Percentiles rank a stretch among this genome's conserved stretches.
phyloP scores from a whole-genome alignment of 345 rosid genomes.

The Dovyalis caffra region DNA sequence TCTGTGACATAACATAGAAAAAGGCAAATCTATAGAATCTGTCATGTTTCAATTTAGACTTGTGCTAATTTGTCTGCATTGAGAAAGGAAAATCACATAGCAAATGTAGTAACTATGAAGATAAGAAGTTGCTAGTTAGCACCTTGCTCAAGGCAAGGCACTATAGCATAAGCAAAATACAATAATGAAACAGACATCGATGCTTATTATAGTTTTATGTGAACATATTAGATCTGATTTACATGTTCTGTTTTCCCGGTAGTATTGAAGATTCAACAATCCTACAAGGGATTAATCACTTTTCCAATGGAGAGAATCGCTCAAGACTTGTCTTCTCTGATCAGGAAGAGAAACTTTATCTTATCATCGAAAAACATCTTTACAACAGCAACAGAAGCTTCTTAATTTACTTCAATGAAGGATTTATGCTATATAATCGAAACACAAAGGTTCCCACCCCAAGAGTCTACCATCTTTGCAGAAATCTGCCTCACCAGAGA shows the following conservation, averaged over 20 bases:
- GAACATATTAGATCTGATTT: neutral
- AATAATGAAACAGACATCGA: neutral
- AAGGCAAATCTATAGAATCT: too few species aligned
- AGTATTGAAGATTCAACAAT: slow-evolving; percentile 11
- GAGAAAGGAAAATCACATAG: too few species aligned
- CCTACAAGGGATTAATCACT: slow-evolving; percentile 42
- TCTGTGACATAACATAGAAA: too few species aligned
- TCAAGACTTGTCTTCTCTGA: slow-evolving; percentile 57
- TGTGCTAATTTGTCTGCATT: too few species aligned
- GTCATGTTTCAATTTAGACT: too few species aligned
- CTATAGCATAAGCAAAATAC: neutral
- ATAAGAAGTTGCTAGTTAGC: neutral
- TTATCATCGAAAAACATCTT: neutral
- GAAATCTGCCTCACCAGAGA: slow-evolving; percentile 49
- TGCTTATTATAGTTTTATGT: neutral
- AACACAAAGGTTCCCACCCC: slow-evolving; percentile 38
- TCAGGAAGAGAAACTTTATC: slow-evolving; percentile 52
- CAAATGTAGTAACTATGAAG: too few species aligned
- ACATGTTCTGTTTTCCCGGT: slow-evolving; percentile 8
- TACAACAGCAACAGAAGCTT: slow-evolving; percentile 47
- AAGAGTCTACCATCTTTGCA: slow-evolving; percentile 54
- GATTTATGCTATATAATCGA: slow-evolving; percentile 59
- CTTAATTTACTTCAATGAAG: slow-evolving; percentile 65
- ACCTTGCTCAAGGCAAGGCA: too few species aligned
- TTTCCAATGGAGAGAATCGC: slow-evolving; percentile 55